phyloP scores from a whole-genome alignment of 2,329 filamentous ascomycete species.

The Botrytis galanthina region DNA sequence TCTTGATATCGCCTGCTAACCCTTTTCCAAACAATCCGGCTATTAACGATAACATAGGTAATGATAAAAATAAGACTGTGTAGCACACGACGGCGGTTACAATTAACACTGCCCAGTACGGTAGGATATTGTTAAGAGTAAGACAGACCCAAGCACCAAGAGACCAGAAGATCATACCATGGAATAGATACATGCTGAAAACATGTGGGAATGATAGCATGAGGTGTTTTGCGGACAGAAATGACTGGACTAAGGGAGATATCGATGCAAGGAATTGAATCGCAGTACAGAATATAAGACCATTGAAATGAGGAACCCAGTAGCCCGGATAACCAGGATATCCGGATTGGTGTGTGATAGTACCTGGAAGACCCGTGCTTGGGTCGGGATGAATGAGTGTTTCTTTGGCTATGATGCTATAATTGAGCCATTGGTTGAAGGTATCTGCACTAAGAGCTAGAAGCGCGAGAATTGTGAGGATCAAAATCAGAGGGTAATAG shows the following conservation, averaged over 20 bases:
- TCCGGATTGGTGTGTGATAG: slow-evolving; percentile 37
- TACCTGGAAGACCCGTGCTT: slow-evolving; percentile 40
- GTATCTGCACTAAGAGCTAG: slow-evolving; percentile 24
- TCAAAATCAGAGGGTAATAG: slow-evolving; percentile 41
- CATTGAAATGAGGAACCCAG: slow-evolving; percentile 45
- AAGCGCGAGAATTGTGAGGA: slow-evolving; percentile 36
- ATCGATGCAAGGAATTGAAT: slow-evolving; percentile 41
- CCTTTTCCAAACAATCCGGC: slow-evolving; percentile 30
- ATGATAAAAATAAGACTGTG: slow-evolving; percentile 8
- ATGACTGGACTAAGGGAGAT: slow-evolving; percentile 42
- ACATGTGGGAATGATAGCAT: slow-evolving; percentile 48
- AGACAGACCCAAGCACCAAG: slow-evolving; percentile 33
- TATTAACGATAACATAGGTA: slow-evolving; percentile 31
- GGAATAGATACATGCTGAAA: slow-evolving; percentile 50
- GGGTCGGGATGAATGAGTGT: slow-evolving; percentile 45
- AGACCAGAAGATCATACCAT: slow-evolving; percentile 42
- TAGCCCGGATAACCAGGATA: slow-evolving; percentile 42
- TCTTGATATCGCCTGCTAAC: slow-evolving; percentile 24
- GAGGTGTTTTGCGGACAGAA: slow-evolving; percentile 43
- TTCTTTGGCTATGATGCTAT: slow-evolving; percentile 38
- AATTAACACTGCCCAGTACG: slow-evolving; percentile 30
- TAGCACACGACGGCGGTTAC: slow-evolving; percentile 16
- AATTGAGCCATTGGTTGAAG: slow-evolving; percentile 24
- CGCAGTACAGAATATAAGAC: slow-evolving; percentile 42
- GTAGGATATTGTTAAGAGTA: slow-evolving; percentile 26